phyloP scores from a whole-genome alignment of 2,329 filamentous ascomycete species.

The Monosporascus sp. region DNA sequence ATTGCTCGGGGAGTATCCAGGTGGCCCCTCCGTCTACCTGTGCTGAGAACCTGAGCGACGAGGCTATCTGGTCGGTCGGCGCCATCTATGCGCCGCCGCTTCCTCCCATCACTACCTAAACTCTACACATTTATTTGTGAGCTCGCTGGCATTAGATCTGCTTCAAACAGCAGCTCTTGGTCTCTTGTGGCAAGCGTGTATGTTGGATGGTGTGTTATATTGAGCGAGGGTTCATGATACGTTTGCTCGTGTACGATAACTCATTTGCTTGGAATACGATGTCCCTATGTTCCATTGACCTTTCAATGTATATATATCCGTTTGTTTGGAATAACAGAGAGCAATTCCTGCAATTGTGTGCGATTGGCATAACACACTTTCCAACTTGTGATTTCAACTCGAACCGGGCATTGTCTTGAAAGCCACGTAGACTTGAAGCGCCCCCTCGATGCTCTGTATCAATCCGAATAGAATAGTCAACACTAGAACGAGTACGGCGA shows the following conservation, averaged over 20 bases:
- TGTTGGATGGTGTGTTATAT: too few species aligned
- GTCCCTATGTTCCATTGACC: too few species aligned
- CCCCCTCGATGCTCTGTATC: conserved; percentile 36
- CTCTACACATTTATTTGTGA: neutral
- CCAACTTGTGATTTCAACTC: neutral
- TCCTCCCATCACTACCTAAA: neutral
- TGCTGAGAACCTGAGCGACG: neutral
- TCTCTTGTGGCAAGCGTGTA: too few species aligned
- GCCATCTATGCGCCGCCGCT: neutral
- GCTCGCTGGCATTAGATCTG: too few species aligned
- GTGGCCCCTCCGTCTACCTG: neutral
- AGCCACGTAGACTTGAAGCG: conserved; percentile 31
- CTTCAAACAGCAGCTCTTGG: too few species aligned
- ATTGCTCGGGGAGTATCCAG: neutral
- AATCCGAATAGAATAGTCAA: conserved; percentile 36
- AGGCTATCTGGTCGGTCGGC: neutral
- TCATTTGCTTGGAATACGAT: too few species aligned
- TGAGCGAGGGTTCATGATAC: too few species aligned
- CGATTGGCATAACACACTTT: neutral
- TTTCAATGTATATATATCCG: too few species aligned
- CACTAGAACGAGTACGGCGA: conserved; percentile 33
- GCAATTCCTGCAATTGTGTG: too few species aligned
- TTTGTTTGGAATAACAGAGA: too few species aligned
- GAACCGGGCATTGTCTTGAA: neutral
- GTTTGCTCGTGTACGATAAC: too few species aligned